These are phyloP conservation scores for Theileria orientalis DNA, from an alignment of 169 alveolate species.

Conservation along the genomic window DNA sequence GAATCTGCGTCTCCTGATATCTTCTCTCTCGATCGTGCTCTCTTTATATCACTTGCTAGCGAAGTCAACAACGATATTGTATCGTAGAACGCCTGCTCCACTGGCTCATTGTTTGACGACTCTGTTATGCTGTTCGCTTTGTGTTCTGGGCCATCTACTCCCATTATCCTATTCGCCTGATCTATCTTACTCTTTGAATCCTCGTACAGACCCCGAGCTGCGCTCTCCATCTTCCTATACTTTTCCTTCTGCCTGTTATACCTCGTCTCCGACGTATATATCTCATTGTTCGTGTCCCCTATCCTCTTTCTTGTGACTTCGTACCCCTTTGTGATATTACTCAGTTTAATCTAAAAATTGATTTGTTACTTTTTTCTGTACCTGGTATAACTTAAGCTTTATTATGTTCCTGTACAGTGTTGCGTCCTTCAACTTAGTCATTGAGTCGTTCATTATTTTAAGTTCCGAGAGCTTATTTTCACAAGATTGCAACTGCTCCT, in stretches of 20 bases:
- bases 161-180: conserved; percentile 7
- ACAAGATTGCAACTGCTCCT: conserved; percentile 39
- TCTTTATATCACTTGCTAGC: conserved; percentile 8
- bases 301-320: conserved; percentile 49
- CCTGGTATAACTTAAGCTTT: conserved; percentile 42
- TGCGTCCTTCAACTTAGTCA: conserved; percentile 37
- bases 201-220: conserved; percentile 7
- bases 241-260: conserved; percentile 25
- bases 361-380: conserved; percentile 10
- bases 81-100: conserved; percentile 36
- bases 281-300: conserved; percentile 10
- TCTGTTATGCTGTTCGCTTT: neutral
- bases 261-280: conserved; percentile 14
- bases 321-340: conserved; percentile 42
- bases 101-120: conserved; percentile 12
- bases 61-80: conserved; percentile 27
- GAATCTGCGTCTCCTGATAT: neutral
- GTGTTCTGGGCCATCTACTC: neutral
- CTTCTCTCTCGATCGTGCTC: neutral
- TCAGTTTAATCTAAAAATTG: conserved; percentile 7
- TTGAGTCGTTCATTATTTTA: conserved; percentile 32
- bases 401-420: conserved; percentile 45
- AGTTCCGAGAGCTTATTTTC: conserved; percentile 35
- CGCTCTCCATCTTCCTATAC: conserved; percentile 13
- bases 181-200: conserved; percentile 9